Evolutionary conservation across 2,329 filamentous ascomycete species (phyloP).

Genomic region (Cytospora schulzeri): DNA sequence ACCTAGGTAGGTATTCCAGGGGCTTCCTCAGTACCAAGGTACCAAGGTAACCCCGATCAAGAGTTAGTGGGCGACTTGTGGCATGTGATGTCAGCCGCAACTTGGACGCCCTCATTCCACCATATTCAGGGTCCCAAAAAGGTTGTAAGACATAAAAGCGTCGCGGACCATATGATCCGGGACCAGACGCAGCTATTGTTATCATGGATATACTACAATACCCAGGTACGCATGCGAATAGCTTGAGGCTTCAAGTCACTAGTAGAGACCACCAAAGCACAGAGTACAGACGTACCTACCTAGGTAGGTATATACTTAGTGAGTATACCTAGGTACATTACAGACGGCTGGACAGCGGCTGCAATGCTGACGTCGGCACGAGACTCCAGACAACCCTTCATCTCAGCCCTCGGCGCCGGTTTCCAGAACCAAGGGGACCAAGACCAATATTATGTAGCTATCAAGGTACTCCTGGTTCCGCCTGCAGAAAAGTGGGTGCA

Average conservation of each 20-base stretch:
- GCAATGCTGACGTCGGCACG: slow-evolving; percentile 1
- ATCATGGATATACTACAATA: too few relatives aligned
- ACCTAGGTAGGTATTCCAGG: too few relatives aligned
- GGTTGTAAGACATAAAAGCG: not conserved
- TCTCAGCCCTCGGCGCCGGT: too few relatives aligned
- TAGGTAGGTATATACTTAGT: not conserved
- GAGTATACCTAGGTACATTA: not conserved
- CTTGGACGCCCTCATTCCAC: not conserved
- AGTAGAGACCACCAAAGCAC: not conserved
- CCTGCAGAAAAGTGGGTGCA: too few relatives aligned
- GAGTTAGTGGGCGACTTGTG: not conserved
- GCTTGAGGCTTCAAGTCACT: too few relatives aligned
- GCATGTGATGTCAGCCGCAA: not conserved
- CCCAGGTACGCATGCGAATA: too few relatives aligned
- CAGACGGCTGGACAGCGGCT: not conserved
- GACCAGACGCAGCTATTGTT: not conserved
- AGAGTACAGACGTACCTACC: not conserved
- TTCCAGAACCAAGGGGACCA: too few relatives aligned
- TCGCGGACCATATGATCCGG: not conserved
- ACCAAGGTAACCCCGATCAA: too few relatives aligned
- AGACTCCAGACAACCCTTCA: not conserved
- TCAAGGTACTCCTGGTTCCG: too few relatives aligned
- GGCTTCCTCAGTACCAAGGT: too few relatives aligned
- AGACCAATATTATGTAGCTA: too few relatives aligned
- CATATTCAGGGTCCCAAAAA: not conserved